Percentiles rank a stretch among this genome's conserved stretches.
These are phyloP conservation scores for Pinus tabuliformis DNA, from an alignment of 75 land plant species.

Conservation along the genomic window DNA sequence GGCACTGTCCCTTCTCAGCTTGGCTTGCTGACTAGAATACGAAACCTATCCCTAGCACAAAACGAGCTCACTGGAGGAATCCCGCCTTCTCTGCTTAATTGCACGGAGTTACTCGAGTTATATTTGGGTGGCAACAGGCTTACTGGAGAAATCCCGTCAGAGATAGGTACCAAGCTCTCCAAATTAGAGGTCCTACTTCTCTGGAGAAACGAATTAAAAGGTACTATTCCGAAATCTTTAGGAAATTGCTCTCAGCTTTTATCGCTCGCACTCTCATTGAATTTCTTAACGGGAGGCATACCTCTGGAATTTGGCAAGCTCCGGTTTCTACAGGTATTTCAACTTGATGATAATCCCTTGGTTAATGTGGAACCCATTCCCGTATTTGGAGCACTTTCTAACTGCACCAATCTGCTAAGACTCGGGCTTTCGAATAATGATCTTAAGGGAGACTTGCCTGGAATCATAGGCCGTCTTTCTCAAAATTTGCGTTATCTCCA, in stretches of 20 bases:
- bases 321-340: not conserved
- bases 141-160: not conserved
- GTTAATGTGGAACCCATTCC: not conserved
- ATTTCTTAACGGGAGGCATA: constrained; percentile 15
- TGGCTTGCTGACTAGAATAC: constrained; percentile 13
- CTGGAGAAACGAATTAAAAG: not conserved
- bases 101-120: not conserved
- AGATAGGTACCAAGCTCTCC: not conserved
- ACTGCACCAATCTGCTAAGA: not conserved
- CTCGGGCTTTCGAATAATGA: not conserved
- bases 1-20: constrained; percentile 17
- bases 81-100: not conserved
- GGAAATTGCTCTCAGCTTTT: constrained; percentile 9
- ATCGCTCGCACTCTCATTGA: constrained; percentile 3
- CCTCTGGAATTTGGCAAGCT: constrained; percentile 23
- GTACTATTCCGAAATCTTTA: constrained; percentile 13
- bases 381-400: not conserved
- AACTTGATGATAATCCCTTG: constrained; percentile 8
- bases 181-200: not conserved
- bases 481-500: not conserved
- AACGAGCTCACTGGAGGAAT: constrained; percentile 3
- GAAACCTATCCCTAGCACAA: constrained; percentile 10
- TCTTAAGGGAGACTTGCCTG: constrained; percentile 6
- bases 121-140: too few relatives aligned
- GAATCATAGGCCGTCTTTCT: not conserved